phyloP scores from a whole-genome alignment of 2,329 filamentous ascomycete genomes.

The Aspergillus caelatus region DNA sequence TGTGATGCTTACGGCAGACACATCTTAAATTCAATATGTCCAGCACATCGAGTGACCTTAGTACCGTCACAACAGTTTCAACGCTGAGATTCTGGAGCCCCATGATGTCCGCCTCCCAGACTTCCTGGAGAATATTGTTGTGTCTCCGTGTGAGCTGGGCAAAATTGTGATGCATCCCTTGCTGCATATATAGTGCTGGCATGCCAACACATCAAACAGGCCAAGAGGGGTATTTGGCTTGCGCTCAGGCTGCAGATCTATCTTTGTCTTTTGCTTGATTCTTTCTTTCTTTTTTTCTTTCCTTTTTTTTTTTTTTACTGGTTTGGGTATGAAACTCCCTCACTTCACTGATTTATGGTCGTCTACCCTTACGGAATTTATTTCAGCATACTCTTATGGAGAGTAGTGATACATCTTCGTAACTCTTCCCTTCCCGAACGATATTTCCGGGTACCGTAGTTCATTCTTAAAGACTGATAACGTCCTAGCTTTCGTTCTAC shows the following conservation, averaged over 20 bases:
- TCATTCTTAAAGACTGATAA: too few species aligned
- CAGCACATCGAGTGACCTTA: background rate
- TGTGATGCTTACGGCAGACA: constrained; percentile 5
- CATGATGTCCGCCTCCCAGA: background rate
- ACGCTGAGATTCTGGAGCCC: background rate
- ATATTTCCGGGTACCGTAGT: too few species aligned
- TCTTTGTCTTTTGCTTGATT: background rate
- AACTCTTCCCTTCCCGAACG: too few species aligned
- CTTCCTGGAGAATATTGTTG: background rate
- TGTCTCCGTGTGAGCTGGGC: background rate
- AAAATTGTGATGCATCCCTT: background rate
- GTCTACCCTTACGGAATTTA: too few species aligned
- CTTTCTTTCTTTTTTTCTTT: too few species aligned
- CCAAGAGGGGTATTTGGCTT: background rate
- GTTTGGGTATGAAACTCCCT: too few species aligned
- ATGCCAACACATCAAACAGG: background rate
- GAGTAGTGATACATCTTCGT: background rate
- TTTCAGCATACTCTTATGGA: too few species aligned
- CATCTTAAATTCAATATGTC: constrained; percentile 2
- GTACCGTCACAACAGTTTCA: background rate
- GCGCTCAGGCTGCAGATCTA: background rate
- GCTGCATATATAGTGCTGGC: background rate
- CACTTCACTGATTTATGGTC: accelerated
- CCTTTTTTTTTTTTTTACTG: too few species aligned
- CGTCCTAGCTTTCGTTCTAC: too few species aligned